Percentiles rank a stretch among this genome's conserved stretches.
These are phyloP conservation scores for Gonapodya sp. DNA, from an alignment of 192 early-diverging fungal species.

Conservation along the genomic window DNA sequence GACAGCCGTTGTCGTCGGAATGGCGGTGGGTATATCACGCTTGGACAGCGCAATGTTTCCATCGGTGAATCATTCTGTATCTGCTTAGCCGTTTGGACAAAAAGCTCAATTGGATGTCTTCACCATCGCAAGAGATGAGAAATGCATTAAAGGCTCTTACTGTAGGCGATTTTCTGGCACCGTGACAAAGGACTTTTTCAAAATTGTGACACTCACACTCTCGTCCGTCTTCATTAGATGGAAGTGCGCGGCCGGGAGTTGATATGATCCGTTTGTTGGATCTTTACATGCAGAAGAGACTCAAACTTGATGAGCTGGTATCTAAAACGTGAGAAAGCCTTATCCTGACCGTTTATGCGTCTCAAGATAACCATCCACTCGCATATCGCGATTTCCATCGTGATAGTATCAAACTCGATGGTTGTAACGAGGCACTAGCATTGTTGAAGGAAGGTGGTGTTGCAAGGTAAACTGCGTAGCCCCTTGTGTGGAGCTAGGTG, in stretches of 20 bases:
- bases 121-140: not conserved
- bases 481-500: not conserved
- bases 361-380: not conserved
- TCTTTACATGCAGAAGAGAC: conserved; percentile 10
- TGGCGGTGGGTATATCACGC: not conserved
- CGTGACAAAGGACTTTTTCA: too few relatives aligned
- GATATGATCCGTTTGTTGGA: conserved; percentile 4
- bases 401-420: not conserved
- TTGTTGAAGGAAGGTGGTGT: conserved; percentile 4
- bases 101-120: not conserved
- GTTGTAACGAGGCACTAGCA: not conserved
- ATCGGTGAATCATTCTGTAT: too few relatives aligned
- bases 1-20: not conserved
- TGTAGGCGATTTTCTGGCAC: not conserved
- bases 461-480: not conserved
- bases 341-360: not conserved
- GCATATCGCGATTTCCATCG: not conserved
- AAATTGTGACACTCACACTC: not conserved
- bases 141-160: not conserved
- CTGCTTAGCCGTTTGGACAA: not conserved
- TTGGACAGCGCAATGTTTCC: too few relatives aligned
- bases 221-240: not conserved
- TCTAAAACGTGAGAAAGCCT: not conserved
- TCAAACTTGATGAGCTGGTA: conserved; percentile 7
- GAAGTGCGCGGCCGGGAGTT: not conserved